Percentiles rank a stretch among this genome's conserved stretches.
These are phyloP conservation scores for Colletotrichum scovillei DNA, from an alignment of 2,329 filamentous ascomycete species.

Conservation along the genomic window DNA sequence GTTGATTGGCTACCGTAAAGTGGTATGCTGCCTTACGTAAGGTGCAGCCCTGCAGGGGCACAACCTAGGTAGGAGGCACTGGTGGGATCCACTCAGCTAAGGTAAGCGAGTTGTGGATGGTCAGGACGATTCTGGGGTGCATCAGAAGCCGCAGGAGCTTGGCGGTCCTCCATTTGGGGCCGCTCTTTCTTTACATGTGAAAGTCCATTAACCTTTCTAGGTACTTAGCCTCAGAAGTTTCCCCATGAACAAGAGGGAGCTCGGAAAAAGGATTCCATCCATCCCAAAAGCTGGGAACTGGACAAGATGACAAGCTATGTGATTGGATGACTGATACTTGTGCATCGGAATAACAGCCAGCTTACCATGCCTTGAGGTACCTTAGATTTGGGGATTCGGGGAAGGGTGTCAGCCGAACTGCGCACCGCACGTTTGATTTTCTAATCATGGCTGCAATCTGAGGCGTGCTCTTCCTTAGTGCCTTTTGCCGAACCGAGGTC, in stretches of 20 bases:
- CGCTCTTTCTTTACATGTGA: conserved; percentile 22
- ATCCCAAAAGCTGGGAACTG: too few species aligned
- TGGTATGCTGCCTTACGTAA: conserved; percentile 8
- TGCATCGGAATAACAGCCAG: neutral
- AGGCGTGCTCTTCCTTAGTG: neutral
- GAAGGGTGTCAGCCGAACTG: conserved; percentile 1
- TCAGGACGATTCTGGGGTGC: conserved; percentile 21
- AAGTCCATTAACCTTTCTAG: neutral
- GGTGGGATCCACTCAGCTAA: neutral
- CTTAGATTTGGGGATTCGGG: neutral
- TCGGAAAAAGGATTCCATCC: neutral
- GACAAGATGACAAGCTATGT: neutral
- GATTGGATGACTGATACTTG: conserved; percentile 9
- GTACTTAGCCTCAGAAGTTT: neutral
- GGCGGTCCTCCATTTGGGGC: neutral
- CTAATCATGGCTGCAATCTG: neutral
- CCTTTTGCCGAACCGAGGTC: conserved; percentile 31
- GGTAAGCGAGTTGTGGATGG: neutral
- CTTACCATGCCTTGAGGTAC: neutral
- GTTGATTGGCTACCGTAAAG: conserved; percentile 4
- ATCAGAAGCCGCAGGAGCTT: neutral
- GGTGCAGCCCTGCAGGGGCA: neutral
- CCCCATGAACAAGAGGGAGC: neutral
- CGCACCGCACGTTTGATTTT: conserved; percentile 1
- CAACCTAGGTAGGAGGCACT: too few species aligned